Base-by-base conservation (phyloP, 2,329 filamentous ascomycete species). In the Pseudocercospora ulei region DNA sequence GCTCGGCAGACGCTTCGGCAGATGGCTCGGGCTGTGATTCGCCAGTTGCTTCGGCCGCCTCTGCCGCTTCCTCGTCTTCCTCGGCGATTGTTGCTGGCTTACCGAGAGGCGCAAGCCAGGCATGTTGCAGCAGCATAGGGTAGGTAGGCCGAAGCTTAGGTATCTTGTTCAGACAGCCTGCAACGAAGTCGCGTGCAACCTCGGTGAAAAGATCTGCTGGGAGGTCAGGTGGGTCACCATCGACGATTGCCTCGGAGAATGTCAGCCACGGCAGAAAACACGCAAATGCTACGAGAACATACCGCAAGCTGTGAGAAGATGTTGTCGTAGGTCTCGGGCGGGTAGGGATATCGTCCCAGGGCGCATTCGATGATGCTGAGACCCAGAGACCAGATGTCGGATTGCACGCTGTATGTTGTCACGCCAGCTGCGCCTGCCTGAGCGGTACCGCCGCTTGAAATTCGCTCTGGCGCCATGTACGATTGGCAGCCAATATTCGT, bases 401-500 rank as follows among this genome's bases (percentile, higher is more conserved):
- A 94, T 64, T 96, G 90, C 24, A 98, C 90, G 59, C 84, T 93
- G 63, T 98, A 98, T 2, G 88, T 93, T 40, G 88, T 88, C 43
- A 80, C 80, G 4, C 75, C 70, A 39, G 73, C 73, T 42, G 77
- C 75, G 16, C 80, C 80, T 3, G 76, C 71, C 46, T 80, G 74
- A 42, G 82, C 76, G 55, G 86, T 76, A 13, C 81, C 81, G 40
- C 87, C 86, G 33, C 84, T 85, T 5, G 85, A 85, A 55, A 98
- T 98, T 49, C 90, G 72, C 62, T 98, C 90, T 0, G 90, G 90
- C 0, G 90, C 90, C 90, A 98, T 98, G 65, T 98, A 98, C 58
- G 87, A 95, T 65, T 98, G 90, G 57, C 90, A 98, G 24, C 90
- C 90, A 55, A 98, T 98, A 59, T 98, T 98, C 17, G 90, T 98